These are phyloP conservation scores for Coelastrella sp. DNA, from an alignment of 139 green algal genomes.

Conservation along the genomic window DNA sequence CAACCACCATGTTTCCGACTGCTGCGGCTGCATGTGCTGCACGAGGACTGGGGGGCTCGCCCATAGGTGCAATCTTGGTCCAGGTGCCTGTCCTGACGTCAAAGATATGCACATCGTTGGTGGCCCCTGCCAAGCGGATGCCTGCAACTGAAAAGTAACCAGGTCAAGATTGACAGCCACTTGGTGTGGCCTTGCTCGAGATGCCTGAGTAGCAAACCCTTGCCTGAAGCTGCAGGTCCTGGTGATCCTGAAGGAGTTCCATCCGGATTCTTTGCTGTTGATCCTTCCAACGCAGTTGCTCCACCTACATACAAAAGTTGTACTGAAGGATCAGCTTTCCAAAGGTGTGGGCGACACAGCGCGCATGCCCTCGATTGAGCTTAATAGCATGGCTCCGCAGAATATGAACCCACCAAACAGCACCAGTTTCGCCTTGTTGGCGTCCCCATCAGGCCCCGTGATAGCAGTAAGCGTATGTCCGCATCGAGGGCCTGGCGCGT, in stretches of 20 bases:
- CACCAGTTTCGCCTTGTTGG: slow-evolving; percentile 81
- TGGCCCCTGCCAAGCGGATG: slow-evolving; percentile 92
- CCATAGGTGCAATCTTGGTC: slow-evolving; percentile 83
- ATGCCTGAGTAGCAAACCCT: background rate
- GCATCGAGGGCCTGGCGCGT: slow-evolving; percentile 81
- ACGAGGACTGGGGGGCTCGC: slow-evolving; percentile 91
- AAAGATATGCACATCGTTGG: slow-evolving; percentile 95
- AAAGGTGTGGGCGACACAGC: background rate
- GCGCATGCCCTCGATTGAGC: background rate
- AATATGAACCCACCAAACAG: slow-evolving; percentile 81
- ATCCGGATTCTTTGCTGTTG: slow-evolving; percentile 55
- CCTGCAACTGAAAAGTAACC: slow-evolving; percentile 58
- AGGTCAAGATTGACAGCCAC: background rate
- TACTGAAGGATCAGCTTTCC: slow-evolving; percentile 5
- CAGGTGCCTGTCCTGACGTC: slow-evolving; percentile 89
- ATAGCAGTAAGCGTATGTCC: slow-evolving; percentile 95
- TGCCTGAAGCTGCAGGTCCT: slow-evolving; percentile 35
- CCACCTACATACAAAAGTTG: slow-evolving; percentile 69
- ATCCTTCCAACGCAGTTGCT: slow-evolving; percentile 92
- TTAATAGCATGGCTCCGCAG: background rate
- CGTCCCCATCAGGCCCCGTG: slow-evolving; percentile 75
- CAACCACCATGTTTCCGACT: slow-evolving; percentile 98
- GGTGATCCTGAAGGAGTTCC: slow-evolving; percentile 37
- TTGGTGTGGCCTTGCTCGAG: slow-evolving; percentile 51
- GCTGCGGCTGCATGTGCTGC: slow-evolving; percentile 97